A percentile compares a stretch with the other conserved stretches of the same genome.
Evolutionary conservation across 495 filamentous ascomycete genomes (phyloP).

Genomic region (Aspergillus saccharolyticus): DNA sequence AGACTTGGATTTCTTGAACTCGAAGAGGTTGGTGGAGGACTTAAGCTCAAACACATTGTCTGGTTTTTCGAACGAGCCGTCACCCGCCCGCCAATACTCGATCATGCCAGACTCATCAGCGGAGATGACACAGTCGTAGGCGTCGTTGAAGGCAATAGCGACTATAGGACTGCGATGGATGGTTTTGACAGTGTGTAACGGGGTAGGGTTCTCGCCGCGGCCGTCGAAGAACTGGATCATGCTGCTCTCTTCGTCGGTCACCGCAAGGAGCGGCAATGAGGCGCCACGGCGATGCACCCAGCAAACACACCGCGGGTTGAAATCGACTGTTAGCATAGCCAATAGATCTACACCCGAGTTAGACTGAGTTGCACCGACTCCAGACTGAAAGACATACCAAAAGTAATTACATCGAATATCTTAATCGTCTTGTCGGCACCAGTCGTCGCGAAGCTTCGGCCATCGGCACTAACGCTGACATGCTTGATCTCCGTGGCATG

Average conservation of each 20-base stretch:
- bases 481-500: conserved; percentile 80
- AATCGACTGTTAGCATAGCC: conserved; percentile 70
- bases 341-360: conserved; percentile 57
- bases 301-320: conserved; percentile 72
- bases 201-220: conserved; percentile 67
- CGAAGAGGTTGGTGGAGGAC: conserved; percentile 87
- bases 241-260: conserved; percentile 74
- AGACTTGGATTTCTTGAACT: conserved; percentile 93
- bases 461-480: conserved; percentile 80
- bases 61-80: conserved; percentile 79
- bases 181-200: conserved; percentile 66
- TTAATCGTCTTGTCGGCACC: conserved; percentile 85
- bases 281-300: conserved; percentile 90
- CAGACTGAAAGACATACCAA: conserved; percentile 46
- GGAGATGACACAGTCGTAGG: conserved; percentile 84
- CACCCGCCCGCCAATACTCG: conserved; percentile 84
- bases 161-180: conserved; percentile 76
- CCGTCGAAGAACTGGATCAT: conserved; percentile 83
- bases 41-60: conserved; percentile 89
- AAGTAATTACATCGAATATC: conserved; percentile 94
- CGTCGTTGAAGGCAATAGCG: conserved; percentile 83
- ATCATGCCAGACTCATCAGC: conserved; percentile 90
- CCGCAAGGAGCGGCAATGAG: conserved; percentile 77
- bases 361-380: not conserved
- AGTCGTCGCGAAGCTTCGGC: conserved; percentile 87